These are phyloP conservation scores for Roridomyces roridus DNA, from an alignment of 768 basidiomycete genomes.

Conservation along the genomic window DNA sequence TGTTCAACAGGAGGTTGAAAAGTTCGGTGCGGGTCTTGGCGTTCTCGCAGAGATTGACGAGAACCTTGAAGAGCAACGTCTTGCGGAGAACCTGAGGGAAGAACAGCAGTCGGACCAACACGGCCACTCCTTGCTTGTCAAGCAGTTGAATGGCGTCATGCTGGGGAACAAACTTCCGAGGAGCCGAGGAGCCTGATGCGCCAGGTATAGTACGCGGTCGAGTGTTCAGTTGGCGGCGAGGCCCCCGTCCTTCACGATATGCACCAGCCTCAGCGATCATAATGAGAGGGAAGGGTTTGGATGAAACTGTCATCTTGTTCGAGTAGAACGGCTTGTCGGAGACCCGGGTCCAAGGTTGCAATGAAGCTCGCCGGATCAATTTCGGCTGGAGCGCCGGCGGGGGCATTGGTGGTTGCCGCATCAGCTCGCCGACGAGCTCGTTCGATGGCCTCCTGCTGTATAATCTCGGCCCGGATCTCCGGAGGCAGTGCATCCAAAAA, in stretches of 20 bases:
- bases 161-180: constrained; percentile 59
- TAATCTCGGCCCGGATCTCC: constrained; percentile 94
- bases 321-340: constrained; percentile 89
- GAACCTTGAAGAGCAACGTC: constrained; percentile 83
- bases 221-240: constrained; percentile 37
- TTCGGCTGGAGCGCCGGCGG: constrained; percentile 60
- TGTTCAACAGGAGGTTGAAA: constrained; percentile 92
- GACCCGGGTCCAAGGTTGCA: constrained; percentile 86
- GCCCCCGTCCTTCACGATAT: constrained; percentile 63
- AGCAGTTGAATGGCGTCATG: constrained; percentile 94
- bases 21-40: constrained; percentile 88
- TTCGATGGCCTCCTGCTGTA: constrained; percentile 93
- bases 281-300: constrained; percentile 79
- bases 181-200: constrained; percentile 32
- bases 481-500: constrained; percentile 97
- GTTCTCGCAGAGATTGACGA: constrained; percentile 97
- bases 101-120: constrained; percentile 91
- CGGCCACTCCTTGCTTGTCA: constrained; percentile 88
- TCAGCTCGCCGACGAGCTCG: constrained; percentile 61
- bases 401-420: constrained; percentile 42
- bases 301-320: constrained; percentile 89
- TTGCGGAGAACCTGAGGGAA: constrained; percentile 93
- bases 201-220: constrained; percentile 38
- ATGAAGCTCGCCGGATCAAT: constrained; percentile 93
- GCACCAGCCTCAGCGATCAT: constrained; percentile 85